phyloP scores from a whole-genome alignment of 805 yeast species.

The Kuraishia cidri region DNA sequence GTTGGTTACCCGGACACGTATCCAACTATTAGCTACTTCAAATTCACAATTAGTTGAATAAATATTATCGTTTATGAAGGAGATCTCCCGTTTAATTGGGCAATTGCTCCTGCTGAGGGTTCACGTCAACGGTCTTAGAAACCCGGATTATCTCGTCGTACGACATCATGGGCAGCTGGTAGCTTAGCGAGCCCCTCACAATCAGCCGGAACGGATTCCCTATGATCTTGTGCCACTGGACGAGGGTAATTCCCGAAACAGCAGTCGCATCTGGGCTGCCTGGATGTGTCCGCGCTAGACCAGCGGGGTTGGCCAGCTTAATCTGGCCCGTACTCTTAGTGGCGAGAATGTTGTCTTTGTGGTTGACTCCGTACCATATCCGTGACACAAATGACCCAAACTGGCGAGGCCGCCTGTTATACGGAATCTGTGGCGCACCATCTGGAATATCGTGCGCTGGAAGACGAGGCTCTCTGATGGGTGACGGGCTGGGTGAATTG shows the following conservation, averaged over 20 bases:
- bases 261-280: neutral
- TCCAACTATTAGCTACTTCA: no score
- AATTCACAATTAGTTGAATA: no score
- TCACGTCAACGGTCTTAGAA: conserved; percentile 9
- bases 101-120: no score
- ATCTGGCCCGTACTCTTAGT: conserved; percentile 17
- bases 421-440: neutral
- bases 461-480: no score
- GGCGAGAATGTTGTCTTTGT: conserved; percentile 7
- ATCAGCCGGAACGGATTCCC: conserved; percentile 16
- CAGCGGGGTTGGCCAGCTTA: conserved; percentile 17
- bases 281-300: neutral
- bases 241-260: neutral
- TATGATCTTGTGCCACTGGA: conserved; percentile 16
- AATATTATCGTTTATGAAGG: no score
- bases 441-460: conserved; percentile 6
- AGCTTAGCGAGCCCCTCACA: conserved; percentile 21
- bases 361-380: conserved; percentile 12
- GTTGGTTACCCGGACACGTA: no score
- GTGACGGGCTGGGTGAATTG: conserved; percentile 7
- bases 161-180: conserved; percentile 17
- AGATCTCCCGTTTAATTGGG: no score
- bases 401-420: neutral
- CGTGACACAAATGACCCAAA: neutral
- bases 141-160: conserved; percentile 17